phyloP scores from a whole-genome alignment of 441 rosid genomes.

The Kokia cookei region DNA sequence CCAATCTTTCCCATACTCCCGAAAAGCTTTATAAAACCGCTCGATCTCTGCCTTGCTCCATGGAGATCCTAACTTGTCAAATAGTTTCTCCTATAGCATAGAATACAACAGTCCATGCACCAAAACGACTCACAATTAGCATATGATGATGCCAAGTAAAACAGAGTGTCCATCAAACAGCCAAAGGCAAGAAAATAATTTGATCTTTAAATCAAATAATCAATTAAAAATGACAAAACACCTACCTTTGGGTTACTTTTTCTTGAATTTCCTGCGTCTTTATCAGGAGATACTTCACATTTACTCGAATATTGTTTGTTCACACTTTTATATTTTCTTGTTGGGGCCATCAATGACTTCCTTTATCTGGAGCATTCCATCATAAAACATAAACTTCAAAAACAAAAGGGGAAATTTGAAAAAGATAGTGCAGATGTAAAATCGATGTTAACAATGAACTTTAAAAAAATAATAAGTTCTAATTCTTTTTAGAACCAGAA shows the following conservation, averaged over 20 bases:
- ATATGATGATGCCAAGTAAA: not conserved
- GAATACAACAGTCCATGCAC: slow-evolving; percentile 13
- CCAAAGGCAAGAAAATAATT: not conserved
- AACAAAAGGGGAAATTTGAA: not conserved
- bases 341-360: slow-evolving; percentile 56
- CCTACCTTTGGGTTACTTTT: slow-evolving; percentile 62
- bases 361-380: slow-evolving; percentile 20
- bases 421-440: not conserved
- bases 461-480: too few species aligned
- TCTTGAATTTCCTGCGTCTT: slow-evolving; percentile 39
- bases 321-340: slow-evolving; percentile 65
- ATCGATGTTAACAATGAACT: too few species aligned
- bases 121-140: not conserved
- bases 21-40: slow-evolving; percentile 73
- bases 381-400: not conserved
- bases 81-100: slow-evolving; percentile 45
- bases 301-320: slow-evolving; percentile 49
- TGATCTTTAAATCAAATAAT: not conserved
- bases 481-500: not conserved
- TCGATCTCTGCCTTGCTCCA: slow-evolving; percentile 85
- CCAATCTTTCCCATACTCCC: slow-evolving; percentile 78
- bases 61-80: slow-evolving; percentile 76
- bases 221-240: not conserved
- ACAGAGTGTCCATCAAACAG: not conserved
- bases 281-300: slow-evolving; percentile 58